A percentile compares a stretch with the other conserved stretches of the same genome.
Conservation (phyloP, 306 rosid genomes). For the Fragaria ananassa region DNA sequence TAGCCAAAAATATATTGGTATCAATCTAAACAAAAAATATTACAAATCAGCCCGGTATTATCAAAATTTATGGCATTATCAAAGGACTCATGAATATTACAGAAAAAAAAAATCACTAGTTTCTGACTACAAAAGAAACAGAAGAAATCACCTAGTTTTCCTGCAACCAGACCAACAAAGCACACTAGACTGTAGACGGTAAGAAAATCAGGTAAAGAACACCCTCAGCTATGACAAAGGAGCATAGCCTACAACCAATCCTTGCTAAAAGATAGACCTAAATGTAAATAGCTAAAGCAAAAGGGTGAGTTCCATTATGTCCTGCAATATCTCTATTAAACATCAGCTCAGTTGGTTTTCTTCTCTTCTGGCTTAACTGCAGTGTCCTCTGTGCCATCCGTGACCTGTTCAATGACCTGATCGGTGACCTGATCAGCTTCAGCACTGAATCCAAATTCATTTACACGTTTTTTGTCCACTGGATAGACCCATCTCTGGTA, state of each 20-base stretch:
- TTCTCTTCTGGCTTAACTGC: slow-evolving; percentile 71
- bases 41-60: neutral
- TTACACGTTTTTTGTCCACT: slow-evolving; percentile 87
- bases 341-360: slow-evolving; percentile 77
- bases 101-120: neutral
- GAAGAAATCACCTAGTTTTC: neutral
- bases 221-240: neutral
- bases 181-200: neutral
- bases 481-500: slow-evolving; percentile 95
- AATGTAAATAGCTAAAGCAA: slow-evolving; percentile 27
- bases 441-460: slow-evolving; percentile 93
- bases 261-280: slow-evolving; percentile 21
- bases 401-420: slow-evolving; percentile 30
- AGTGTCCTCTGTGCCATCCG: slow-evolving; percentile 30
- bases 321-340: slow-evolving; percentile 29
- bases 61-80: slow-evolving; percentile 11
- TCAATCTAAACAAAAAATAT: neutral
- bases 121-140: neutral
- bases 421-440: slow-evolving; percentile 27
- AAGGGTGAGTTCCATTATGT: slow-evolving; percentile 18
- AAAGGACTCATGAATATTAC: neutral
- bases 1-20: neutral
- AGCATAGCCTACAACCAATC: neutral
- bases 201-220: neutral
- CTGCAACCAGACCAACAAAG: slow-evolving; percentile 3